A percentile compares a stretch with the other conserved stretches of the same genome.
Conservation (phyloP, 2,329 filamentous ascomycete species). For the Penicillium sp. region DNA sequence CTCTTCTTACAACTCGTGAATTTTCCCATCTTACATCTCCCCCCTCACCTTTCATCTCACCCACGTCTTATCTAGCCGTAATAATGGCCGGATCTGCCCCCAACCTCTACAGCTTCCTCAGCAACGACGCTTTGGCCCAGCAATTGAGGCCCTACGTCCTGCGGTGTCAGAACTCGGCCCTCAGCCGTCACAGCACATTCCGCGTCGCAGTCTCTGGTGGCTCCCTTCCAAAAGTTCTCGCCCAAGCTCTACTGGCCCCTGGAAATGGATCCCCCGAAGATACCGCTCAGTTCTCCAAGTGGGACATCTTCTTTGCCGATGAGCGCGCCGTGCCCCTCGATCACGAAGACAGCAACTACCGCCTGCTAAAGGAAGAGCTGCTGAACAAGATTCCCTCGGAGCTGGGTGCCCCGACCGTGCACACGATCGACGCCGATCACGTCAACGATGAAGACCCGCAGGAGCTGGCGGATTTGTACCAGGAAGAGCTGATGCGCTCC, state of each 20-base stretch:
- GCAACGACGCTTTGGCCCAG: conserved; percentile 59
- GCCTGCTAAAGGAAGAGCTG: conserved; percentile 73
- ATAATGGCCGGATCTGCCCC: too few relatives aligned
- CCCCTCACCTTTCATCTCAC: too few relatives aligned
- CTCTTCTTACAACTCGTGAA: too few relatives aligned
- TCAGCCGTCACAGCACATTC: conserved; percentile 73
- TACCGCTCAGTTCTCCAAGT: conserved; percentile 67
- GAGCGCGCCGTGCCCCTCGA: conserved; percentile 89
- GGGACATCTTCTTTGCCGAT: conserved; percentile 98
- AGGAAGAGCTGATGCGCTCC: conserved; percentile 70
- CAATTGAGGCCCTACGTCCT: conserved; percentile 76
- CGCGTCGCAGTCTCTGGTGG: conserved; percentile 89
- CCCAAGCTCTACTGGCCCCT: conserved; percentile 64
- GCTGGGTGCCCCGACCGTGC: conserved; percentile 60
- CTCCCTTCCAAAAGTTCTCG: conserved; percentile 79
- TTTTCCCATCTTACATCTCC: too few relatives aligned
- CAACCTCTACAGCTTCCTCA: conserved; percentile 71
- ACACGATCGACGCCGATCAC: conserved; percentile 63
- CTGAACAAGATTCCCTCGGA: conserved; percentile 73
- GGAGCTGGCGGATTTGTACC: conserved; percentile 88
- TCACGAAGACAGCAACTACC: conserved; percentile 90
- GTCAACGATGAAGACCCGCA: conserved; percentile 71
- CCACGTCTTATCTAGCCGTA: too few relatives aligned
- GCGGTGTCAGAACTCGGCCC: conserved; percentile 67
- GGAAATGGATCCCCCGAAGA: conserved; percentile 48